These are phyloP conservation scores for Trichosporon faecale DNA, from an alignment of 1,284 basidiomycete genomes.

Conservation along the genomic window DNA sequence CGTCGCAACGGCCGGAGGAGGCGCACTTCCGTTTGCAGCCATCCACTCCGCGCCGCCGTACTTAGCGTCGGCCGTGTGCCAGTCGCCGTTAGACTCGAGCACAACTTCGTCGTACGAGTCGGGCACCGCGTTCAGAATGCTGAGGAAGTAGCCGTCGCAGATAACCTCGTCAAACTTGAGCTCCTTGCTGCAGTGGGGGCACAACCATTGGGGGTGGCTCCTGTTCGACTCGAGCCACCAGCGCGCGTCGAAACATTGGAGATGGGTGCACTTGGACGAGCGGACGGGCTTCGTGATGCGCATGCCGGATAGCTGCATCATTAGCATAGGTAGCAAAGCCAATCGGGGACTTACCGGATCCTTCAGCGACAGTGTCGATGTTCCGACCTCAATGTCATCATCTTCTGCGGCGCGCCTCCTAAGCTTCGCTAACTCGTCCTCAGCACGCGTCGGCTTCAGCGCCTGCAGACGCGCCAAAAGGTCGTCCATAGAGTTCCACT, in stretches of 20 bases:
- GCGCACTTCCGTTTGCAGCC: slow-evolving; percentile 25
- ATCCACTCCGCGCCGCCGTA: slow-evolving; percentile 71
- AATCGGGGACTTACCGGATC: slow-evolving; percentile 68
- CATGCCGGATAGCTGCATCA: slow-evolving; percentile 79
- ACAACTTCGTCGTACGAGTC: slow-evolving; percentile 85
- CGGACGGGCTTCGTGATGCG: slow-evolving; percentile 82
- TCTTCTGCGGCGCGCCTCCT: slow-evolving; percentile 62
- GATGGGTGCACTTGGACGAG: slow-evolving; percentile 78
- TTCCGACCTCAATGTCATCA: slow-evolving; percentile 82
- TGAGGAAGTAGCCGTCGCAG: slow-evolving; percentile 62
- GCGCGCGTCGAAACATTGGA: slow-evolving; percentile 92
- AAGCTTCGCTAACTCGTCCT: slow-evolving; percentile 27
- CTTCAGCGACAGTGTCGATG: slow-evolving; percentile 82
- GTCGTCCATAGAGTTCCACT: slow-evolving; percentile 66
- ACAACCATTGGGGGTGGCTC: slow-evolving; percentile 92
- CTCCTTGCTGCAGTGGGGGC: slow-evolving; percentile 86
- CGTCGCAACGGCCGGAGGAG: background rate
- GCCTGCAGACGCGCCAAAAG: slow-evolving; percentile 55
- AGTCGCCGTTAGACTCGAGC: slow-evolving; percentile 89
- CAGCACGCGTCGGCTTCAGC: slow-evolving; percentile 30
- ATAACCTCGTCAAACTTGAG: slow-evolving; percentile 78
- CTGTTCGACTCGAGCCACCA: slow-evolving; percentile 96
- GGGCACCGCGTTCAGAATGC: slow-evolving; percentile 52
- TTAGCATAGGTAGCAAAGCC: no score
- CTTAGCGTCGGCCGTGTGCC: slow-evolving; percentile 87